These are phyloP conservation scores for Calonectria honghensis DNA, from an alignment of 2,329 filamentous ascomycete genomes.

Conservation along the genomic window DNA sequence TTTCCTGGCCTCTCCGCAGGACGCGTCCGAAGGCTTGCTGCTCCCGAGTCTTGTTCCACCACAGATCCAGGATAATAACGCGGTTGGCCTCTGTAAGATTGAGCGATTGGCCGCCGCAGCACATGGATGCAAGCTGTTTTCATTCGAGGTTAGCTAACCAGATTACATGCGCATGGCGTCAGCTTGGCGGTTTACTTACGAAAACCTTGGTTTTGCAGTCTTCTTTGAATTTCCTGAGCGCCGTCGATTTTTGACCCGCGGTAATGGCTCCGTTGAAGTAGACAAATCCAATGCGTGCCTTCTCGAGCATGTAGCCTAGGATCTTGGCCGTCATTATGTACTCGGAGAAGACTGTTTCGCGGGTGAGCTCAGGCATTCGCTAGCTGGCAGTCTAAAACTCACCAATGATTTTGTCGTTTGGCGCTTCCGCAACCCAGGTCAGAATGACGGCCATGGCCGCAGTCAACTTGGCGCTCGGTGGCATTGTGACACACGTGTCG, in stretches of 20 bases:
- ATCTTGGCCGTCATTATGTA: conserved; percentile 59
- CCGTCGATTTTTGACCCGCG: conserved; percentile 31
- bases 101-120: conserved; percentile 61
- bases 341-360: conserved; percentile 59
- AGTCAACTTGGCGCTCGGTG: conserved; percentile 58
- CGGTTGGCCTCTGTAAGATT: conserved; percentile 68
- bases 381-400: conserved; percentile 32
- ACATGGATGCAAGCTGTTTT: conserved; percentile 59
- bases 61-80: conserved; percentile 73
- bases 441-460: conserved; percentile 57
- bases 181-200: conserved; percentile 53
- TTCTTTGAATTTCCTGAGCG: conserved; percentile 51
- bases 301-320: conserved; percentile 60
- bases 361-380: neutral
- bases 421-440: conserved; percentile 57
- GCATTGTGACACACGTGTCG: conserved; percentile 8
- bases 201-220: conserved; percentile 54
- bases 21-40: conserved; percentile 78
- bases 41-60: conserved; percentile 78
- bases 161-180: too few species aligned
- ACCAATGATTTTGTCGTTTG: conserved; percentile 64
- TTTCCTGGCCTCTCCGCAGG: conserved; percentile 78
- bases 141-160: neutral
- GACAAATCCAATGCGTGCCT: conserved; percentile 58
- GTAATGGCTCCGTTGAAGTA: conserved; percentile 60